phyloP scores from a whole-genome alignment of 1,284 basidiomycete species.

The Xerocomus cyaneibrunnescens region DNA sequence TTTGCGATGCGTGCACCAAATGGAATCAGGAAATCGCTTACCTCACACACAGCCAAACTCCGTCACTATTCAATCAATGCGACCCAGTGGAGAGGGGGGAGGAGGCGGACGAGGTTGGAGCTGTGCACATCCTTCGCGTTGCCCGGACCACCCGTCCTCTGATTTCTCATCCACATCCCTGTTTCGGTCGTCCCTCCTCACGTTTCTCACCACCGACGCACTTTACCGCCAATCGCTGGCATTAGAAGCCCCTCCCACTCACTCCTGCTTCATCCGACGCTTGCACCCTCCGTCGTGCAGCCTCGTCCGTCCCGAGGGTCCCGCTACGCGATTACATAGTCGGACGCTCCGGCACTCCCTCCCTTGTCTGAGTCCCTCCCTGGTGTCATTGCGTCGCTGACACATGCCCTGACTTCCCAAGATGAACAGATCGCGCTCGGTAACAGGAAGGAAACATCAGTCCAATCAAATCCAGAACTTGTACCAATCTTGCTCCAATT shows the following conservation, averaged over 20 bases:
- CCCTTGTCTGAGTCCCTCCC: no score
- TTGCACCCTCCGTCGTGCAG: no score
- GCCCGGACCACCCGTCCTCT: background rate
- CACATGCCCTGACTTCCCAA: conserved; percentile 6
- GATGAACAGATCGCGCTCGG: background rate
- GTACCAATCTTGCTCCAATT: background rate
- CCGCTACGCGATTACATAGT: background rate
- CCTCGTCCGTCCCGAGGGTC: no score
- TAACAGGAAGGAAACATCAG: background rate
- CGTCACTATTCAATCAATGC: background rate
- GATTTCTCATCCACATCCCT: background rate
- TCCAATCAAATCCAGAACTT: background rate
- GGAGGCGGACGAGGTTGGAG: conserved; percentile 1
- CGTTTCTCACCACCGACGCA: conserved; percentile 12
- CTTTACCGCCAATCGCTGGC: background rate
- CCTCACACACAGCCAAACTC: conserved; percentile 6
- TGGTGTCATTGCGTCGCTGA: no score
- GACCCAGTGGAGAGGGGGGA: background rate
- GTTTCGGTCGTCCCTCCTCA: conserved; percentile 6
- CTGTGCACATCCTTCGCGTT: conserved; percentile 1
- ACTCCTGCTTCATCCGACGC: no score
- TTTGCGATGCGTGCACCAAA: background rate
- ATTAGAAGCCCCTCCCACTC: no score
- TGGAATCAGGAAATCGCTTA: conserved; percentile 10
- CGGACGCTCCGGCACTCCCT: no score